Evolutionary conservation across 106 monocot genomes (phyloP), one percentile per base, ranked within the genome.

Genomic region (Acanthochlamys bracteata): DNA sequence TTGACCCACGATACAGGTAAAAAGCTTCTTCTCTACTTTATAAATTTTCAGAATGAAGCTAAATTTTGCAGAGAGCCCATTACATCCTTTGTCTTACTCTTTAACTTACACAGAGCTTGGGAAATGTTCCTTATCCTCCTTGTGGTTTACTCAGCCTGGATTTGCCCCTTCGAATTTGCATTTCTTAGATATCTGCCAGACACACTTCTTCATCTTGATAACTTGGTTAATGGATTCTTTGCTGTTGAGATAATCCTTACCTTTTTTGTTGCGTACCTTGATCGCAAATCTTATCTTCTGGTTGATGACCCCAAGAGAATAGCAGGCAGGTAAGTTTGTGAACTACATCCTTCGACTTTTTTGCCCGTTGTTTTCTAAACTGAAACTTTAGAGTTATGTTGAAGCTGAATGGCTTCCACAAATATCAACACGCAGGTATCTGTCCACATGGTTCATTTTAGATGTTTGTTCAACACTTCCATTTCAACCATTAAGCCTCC

Each of bases 141-240:
- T 33, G 88, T 88, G 17, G 66, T 88, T 61, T 78, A 75, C 45
- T 88, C 88, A 3, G 80, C 83, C 20, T 88, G 83, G 83, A 64
- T 88, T 33, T 88, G 88, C 75, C 88, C 88, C 8, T 83, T 88
- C 21, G 88, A 88, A 60, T 69, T 88, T 46, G 88, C 77, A 42
- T 88, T 88, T 66, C 43, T 78, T 39, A 80, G 63, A 75, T 72
- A 80, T 60, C 55, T 83, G 64, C 75, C 88, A 22, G 20, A 61
- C 9, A 66, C 52, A 13, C 52, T 78, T 17, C 75, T 75, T 40
- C 41, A 69, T 14, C 69, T 70, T 1, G 83, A 88, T 20, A 78
- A 78, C 42, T 70, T 88, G 17, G 61, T 88, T n/a, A 73, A 83
- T 55, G 65, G 72, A 56, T 88, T 88, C 65, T 88, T 88, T 42